Conservation (phyloP, 176 grass and related monocot genomes). For the Paspalum vaginatum region DNA sequence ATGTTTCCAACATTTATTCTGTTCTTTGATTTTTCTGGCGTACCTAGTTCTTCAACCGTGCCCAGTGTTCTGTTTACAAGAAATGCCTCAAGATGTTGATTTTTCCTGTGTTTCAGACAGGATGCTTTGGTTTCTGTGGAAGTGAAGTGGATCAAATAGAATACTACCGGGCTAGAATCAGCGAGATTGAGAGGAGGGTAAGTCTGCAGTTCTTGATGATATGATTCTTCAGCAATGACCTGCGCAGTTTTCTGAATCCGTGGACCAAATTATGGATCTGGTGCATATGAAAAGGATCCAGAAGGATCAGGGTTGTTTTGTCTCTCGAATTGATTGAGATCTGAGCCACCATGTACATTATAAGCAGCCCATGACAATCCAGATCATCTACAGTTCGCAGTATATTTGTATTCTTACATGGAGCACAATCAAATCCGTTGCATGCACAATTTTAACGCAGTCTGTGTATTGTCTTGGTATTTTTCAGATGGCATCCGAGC, state of each 20-base stretch:
- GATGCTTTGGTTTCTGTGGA: constrained; percentile 81
- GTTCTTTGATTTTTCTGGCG: neutral
- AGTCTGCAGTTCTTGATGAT: constrained; percentile 1
- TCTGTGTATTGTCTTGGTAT: constrained; percentile 25
- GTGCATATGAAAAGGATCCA: neutral
- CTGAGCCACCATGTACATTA: too few relatives aligned
- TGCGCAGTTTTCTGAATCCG: neutral
- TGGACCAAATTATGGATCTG: neutral
- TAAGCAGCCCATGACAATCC: too few relatives aligned
- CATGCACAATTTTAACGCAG: constrained; percentile 4
- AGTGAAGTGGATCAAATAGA: constrained; percentile 74
- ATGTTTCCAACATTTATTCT: constrained; percentile 7
- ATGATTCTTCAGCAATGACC: neutral
- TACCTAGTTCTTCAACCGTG: neutral
- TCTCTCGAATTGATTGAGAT: too few relatives aligned
- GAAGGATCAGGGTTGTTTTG: too few relatives aligned
- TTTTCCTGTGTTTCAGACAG: constrained; percentile 58
- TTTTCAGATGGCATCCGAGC: constrained; percentile 75
- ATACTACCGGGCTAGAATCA: constrained; percentile 64
- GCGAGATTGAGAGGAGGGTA: constrained; percentile 72
- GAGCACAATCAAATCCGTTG: neutral
- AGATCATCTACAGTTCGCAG: too few relatives aligned
- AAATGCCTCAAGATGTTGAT: constrained; percentile 8
- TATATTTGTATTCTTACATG: neutral
- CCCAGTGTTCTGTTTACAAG: neutral